These are phyloP conservation scores for Aspergillus puulaauensis DNA, from an alignment of 2,329 filamentous ascomycete species.

Conservation along the genomic window DNA sequence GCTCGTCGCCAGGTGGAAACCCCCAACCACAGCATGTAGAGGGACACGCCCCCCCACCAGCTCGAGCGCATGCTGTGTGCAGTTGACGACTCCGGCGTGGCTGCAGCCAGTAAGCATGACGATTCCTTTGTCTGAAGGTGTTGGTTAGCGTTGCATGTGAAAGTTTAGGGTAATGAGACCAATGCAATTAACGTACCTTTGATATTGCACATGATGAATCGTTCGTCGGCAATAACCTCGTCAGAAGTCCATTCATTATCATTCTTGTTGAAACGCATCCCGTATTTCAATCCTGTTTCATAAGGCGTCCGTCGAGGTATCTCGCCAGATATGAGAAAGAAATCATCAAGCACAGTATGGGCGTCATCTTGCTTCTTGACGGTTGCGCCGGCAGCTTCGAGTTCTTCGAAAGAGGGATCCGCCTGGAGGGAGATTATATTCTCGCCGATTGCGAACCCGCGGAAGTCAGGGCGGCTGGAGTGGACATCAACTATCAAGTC, in stretches of 20 bases:
- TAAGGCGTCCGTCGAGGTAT: slow-evolving; percentile 53
- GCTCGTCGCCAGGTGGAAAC: slow-evolving; percentile 54
- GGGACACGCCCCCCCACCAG: slow-evolving; percentile 38
- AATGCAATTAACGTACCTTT: slow-evolving; percentile 40
- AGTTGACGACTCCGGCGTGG: slow-evolving; percentile 57
- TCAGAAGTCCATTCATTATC: slow-evolving; percentile 49
- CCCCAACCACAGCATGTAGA: slow-evolving; percentile 53
- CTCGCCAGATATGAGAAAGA: slow-evolving; percentile 55
- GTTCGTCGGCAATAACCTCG: slow-evolving; percentile 53
- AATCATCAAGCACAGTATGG: slow-evolving; percentile 50
- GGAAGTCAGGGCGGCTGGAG: slow-evolving; percentile 51
- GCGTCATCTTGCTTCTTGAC: slow-evolving; percentile 40
- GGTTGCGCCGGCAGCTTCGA: slow-evolving; percentile 43
- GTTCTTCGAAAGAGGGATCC: slow-evolving; percentile 52
- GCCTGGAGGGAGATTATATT: slow-evolving; percentile 52
- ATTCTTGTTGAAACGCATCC: slow-evolving; percentile 43
- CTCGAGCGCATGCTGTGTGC: slow-evolving; percentile 47
- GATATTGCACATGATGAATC: slow-evolving; percentile 54
- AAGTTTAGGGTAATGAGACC: neutral
- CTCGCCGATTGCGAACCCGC: slow-evolving; percentile 46
- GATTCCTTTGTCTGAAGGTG: slow-evolving; percentile 47
- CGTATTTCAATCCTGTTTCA: slow-evolving; percentile 49
- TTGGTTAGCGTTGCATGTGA: neutral
- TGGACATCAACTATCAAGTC: slow-evolving; percentile 51
- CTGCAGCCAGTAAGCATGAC: slow-evolving; percentile 58